Percentiles rank a stretch among this genome's conserved stretches.
phyloP scores from a whole-genome alignment of 1,284 basidiomycete genomes.

The Moesziomyces sp. region DNA sequence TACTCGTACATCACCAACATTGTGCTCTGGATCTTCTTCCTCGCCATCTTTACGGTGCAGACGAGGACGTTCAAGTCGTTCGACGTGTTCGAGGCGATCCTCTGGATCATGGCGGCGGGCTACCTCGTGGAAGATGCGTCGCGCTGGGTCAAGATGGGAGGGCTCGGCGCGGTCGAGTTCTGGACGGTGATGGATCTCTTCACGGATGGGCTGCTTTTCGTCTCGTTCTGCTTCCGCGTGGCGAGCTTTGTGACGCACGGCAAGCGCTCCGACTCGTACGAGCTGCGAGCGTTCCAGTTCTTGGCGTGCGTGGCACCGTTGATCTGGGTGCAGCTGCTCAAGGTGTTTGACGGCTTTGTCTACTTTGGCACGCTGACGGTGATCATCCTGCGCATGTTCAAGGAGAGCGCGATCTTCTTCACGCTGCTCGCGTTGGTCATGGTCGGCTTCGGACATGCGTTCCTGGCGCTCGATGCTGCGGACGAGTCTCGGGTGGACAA shows the following conservation, averaged over 20 bases:
- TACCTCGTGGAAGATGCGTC: constrained; percentile 56
- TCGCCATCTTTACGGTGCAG: constrained; percentile 55
- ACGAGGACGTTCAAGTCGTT: constrained; percentile 48
- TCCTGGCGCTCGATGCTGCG: constrained; percentile 89
- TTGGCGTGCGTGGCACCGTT: constrained; percentile 61
- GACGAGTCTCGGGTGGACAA: constrained; percentile 77
- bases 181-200: constrained; percentile 58
- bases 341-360: constrained; percentile 68
- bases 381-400: constrained; percentile 78
- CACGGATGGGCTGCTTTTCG: constrained; percentile 49
- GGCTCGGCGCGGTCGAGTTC: constrained; percentile 54
- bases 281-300: constrained; percentile 58
- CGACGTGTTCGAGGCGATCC: constrained; percentile 46
- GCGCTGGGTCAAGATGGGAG: constrained; percentile 59
- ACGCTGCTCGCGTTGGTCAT: constrained; percentile 80
- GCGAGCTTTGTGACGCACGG: constrained; percentile 47
- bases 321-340: constrained; percentile 59
- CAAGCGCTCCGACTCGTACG: constrained; percentile 29
- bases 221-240: constrained; percentile 51
- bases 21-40: constrained; percentile 53
- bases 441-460: constrained; percentile 83
- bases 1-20: constrained; percentile 56
- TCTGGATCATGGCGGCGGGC: constrained; percentile 58
- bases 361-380: constrained; percentile 69
- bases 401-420: constrained; percentile 76